phyloP scores from a whole-genome alignment of 2,329 filamentous ascomycete genomes.

The Penicillium palitans region DNA sequence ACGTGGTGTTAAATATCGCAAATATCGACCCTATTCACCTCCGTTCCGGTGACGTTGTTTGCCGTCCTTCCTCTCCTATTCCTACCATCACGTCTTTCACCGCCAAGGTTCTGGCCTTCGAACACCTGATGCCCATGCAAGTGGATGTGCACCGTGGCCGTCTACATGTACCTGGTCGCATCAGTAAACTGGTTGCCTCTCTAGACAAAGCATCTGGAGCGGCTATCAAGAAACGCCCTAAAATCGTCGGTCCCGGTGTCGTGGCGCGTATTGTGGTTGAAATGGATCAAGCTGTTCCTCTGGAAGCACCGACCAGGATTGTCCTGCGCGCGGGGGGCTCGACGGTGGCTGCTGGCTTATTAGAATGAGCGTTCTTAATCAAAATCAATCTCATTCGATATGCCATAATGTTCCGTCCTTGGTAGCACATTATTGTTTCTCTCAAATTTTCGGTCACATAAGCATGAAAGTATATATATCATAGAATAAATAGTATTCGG shows the following conservation, averaged over 20 bases:
- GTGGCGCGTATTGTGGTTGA: slow-evolving; percentile 77
- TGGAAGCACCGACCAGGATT: slow-evolving; percentile 77
- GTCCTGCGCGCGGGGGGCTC: slow-evolving; percentile 77
- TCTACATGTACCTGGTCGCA: slow-evolving; percentile 73
- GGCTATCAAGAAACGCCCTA: slow-evolving; percentile 78
- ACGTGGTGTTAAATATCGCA: slow-evolving; percentile 76
- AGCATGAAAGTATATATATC: background rate
- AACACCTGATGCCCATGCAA: slow-evolving; percentile 82
- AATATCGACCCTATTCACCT: slow-evolving; percentile 85
- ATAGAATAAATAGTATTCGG: background rate
- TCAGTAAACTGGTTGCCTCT: slow-evolving; percentile 69
- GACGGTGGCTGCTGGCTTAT: slow-evolving; percentile 82
- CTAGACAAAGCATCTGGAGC: slow-evolving; percentile 77
- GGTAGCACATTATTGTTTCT: background rate
- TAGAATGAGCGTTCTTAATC: slow-evolving; percentile 54
- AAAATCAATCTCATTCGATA: background rate
- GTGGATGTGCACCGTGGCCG: slow-evolving; percentile 87
- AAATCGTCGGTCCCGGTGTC: slow-evolving; percentile 74
- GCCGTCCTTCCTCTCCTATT: slow-evolving; percentile 67
- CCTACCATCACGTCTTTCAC: slow-evolving; percentile 71
- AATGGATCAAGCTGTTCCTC: slow-evolving; percentile 69
- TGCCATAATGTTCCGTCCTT: background rate
- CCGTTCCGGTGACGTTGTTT: slow-evolving; percentile 82
- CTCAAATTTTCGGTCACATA: background rate
- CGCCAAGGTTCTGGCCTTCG: slow-evolving; percentile 83